Conservation (phyloP, 2,329 filamentous ascomycete genomes). For the Verticillium albo-atrum region DNA sequence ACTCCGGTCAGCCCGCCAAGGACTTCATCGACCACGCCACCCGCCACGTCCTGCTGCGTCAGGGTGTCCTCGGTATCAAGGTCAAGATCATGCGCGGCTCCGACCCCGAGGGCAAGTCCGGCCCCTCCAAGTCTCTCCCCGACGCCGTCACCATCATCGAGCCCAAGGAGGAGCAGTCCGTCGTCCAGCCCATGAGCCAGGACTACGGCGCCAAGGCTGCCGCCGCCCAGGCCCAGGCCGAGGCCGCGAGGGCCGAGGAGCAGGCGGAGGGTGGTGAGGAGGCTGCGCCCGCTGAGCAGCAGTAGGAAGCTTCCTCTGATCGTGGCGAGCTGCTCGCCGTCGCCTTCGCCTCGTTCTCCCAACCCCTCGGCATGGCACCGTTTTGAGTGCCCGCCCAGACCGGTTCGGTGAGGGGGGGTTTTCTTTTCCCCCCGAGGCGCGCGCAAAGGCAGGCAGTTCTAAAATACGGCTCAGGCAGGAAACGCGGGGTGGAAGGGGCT, state of each 20-base stretch:
- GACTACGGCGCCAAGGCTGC: constrained; percentile 95
- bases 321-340: constrained; percentile 11
- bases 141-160: constrained; percentile 99
- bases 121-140: constrained; percentile 93
- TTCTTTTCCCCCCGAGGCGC: too few species aligned
- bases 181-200: constrained; percentile 93
- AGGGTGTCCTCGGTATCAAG: constrained; percentile 99
- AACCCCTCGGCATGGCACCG: constrained; percentile 4
- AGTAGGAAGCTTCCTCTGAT: constrained; percentile 21
- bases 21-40: constrained; percentile 99
- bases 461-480: neutral
- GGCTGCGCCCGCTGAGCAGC: constrained; percentile 45
- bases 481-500: constrained; percentile 12
- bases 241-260: constrained; percentile 50
- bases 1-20: constrained; percentile 98
- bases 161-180: constrained; percentile 97
- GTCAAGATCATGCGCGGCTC: constrained; percentile 99
- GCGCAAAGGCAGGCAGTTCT: too few species aligned
- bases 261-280: constrained; percentile 50
- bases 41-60: constrained; percentile 98
- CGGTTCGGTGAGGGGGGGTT: too few species aligned
- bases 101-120: constrained; percentile 98
- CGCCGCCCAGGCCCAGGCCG: constrained; percentile 60
- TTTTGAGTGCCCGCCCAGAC: too few species aligned
- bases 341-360: constrained; percentile 2